These are phyloP conservation scores for Rhizopus sp. DNA, from an alignment of 371 early-diverging fungal species.

Conservation along the genomic window DNA sequence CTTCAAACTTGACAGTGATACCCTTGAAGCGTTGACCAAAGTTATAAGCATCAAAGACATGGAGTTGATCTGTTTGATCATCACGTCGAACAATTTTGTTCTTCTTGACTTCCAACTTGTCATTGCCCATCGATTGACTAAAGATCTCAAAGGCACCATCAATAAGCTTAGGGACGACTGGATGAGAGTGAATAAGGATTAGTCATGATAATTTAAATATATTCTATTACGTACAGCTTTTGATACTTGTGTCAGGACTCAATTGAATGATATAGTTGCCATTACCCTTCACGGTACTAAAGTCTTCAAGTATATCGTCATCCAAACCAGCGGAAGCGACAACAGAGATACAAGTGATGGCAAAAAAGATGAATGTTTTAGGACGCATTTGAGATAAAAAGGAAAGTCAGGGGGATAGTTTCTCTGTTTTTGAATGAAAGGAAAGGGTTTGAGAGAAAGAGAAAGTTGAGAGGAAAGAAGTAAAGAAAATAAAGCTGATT, in stretches of 20 bases:
- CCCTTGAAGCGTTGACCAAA: constrained; percentile 37
- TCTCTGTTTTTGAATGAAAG: neutral
- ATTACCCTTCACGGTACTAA: constrained; percentile 16
- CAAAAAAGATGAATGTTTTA: constrained; percentile 14
- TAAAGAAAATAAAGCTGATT: too few species aligned
- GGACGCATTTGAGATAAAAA: constrained; percentile 1
- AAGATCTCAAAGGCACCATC: constrained; percentile 29
- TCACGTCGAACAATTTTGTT: constrained; percentile 24
- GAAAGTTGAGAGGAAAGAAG: too few species aligned
- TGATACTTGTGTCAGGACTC: constrained; percentile 24
- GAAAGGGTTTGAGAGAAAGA: neutral
- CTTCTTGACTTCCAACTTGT: constrained; percentile 13
- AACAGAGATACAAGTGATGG: constrained; percentile 11
- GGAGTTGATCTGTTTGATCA: constrained; percentile 23
- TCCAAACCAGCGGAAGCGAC: constrained; percentile 12
- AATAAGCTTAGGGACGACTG: constrained; percentile 37
- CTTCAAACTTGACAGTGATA: constrained; percentile 34
- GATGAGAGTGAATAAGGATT: neutral
- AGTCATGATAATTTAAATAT: neutral
- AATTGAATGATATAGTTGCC: constrained; percentile 41
- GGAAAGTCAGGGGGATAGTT: neutral
- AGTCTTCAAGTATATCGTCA: constrained; percentile 4
- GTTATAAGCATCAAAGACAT: constrained; percentile 33
- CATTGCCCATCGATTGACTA: constrained; percentile 7
- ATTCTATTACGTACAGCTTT: constrained; percentile 28